phyloP scores from a whole-genome alignment of 2,329 filamentous ascomycete species.

The Purpureocillium lavendulum region DNA sequence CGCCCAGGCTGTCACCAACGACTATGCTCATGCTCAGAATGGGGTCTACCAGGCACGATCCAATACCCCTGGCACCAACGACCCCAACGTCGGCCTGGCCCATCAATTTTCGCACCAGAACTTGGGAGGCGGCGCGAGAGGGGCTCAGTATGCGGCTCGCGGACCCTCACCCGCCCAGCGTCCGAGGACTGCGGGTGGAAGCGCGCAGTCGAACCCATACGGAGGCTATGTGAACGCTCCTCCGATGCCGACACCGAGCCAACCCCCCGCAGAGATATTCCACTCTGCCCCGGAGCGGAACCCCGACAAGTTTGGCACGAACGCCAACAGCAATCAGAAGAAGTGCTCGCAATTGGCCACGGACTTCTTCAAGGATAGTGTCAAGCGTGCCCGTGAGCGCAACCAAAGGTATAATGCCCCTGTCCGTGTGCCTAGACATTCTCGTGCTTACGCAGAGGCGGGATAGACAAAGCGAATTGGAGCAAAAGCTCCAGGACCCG shows the following conservation, averaged over 20 bases:
- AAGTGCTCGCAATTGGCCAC: slow-evolving; percentile 64
- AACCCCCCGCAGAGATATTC: slow-evolving; percentile 62
- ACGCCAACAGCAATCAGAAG: slow-evolving; percentile 62
- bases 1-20: slow-evolving; percentile 29
- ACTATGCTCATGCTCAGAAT: slow-evolving; percentile 42
- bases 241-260: slow-evolving; percentile 52
- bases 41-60: slow-evolving; percentile 41
- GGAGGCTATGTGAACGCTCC: slow-evolving; percentile 57
- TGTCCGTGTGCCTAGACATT: no score
- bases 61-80: slow-evolving; percentile 57
- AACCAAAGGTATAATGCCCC: slow-evolving; percentile 68
- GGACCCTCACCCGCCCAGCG: slow-evolving; percentile 63
- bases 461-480: slow-evolving; percentile 79
- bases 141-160: slow-evolving; percentile 60
- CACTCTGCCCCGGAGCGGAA: slow-evolving; percentile 76
- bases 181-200: slow-evolving; percentile 73
- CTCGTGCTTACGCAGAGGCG: background rate
- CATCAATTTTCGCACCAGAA: slow-evolving; percentile 98
- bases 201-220: slow-evolving; percentile 54
- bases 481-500: slow-evolving; percentile 73
- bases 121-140: slow-evolving; percentile 64
- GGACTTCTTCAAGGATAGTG: slow-evolving; percentile 98
- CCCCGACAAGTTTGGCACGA: slow-evolving; percentile 64
- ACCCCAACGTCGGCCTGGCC: slow-evolving; percentile 82
- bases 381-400: slow-evolving; percentile 87